These are phyloP conservation scores for Metarhizium guizhouense DNA, from an alignment of 2,329 filamentous ascomycete species.

Conservation along the genomic window DNA sequence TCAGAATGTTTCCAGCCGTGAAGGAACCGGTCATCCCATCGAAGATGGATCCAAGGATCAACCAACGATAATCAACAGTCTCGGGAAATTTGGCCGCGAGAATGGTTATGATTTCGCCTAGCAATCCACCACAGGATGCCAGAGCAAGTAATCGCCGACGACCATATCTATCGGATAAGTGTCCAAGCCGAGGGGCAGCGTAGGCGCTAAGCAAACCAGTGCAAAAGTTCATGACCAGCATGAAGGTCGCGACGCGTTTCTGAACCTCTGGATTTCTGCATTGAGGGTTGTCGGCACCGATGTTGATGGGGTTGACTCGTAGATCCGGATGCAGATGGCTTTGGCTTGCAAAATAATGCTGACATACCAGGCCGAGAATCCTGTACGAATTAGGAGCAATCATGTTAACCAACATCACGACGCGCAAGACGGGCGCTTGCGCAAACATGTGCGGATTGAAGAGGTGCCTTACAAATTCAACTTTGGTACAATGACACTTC, in stretches of 20 bases:
- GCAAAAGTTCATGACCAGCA: slow-evolving; percentile 64
- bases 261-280: slow-evolving; percentile 76
- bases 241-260: slow-evolving; percentile 66
- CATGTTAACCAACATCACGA: background rate
- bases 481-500: slow-evolving; percentile 76
- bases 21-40: slow-evolving; percentile 88
- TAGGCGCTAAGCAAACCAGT: slow-evolving; percentile 72
- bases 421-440: background rate
- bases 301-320: slow-evolving; percentile 39
- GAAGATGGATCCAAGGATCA: slow-evolving; percentile 66
- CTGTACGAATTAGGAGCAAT: slow-evolving; percentile 20
- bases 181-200: slow-evolving; percentile 72
- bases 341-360: slow-evolving; percentile 68
- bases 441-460: background rate
- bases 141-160: slow-evolving; percentile 66
- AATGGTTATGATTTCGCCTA: slow-evolving; percentile 69
- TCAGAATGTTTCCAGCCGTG: slow-evolving; percentile 66
- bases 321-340: slow-evolving; percentile 46
- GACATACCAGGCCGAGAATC: slow-evolving; percentile 75
- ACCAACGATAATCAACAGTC: slow-evolving; percentile 63
- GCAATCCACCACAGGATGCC: slow-evolving; percentile 64
- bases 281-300: slow-evolving; percentile 65
- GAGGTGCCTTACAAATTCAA: slow-evolving; percentile 56
- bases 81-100: slow-evolving; percentile 69
- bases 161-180: slow-evolving; percentile 80